A percentile compares a stretch with the other conserved stretches of the same genome.
These are phyloP conservation scores for Cyathus striatus DNA, from an alignment of 768 basidiomycete species.

Conservation along the genomic window DNA sequence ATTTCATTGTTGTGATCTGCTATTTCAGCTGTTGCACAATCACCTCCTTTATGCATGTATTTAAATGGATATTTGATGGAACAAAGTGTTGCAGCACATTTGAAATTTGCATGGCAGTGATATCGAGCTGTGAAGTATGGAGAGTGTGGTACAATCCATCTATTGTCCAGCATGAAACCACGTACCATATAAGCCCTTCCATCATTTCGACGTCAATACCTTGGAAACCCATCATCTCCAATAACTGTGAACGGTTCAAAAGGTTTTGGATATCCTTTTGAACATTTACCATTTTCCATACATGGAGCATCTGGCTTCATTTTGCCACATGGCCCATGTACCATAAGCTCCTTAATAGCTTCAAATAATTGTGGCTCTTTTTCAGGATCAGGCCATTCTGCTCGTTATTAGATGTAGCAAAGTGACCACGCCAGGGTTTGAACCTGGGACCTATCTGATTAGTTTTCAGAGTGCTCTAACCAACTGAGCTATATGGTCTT, in stretches of 20 bases:
- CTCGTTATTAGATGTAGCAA: no score
- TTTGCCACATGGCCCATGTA: conserved; percentile 32
- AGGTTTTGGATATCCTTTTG: conserved; percentile 24
- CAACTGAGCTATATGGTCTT: no score
- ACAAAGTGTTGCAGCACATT: conserved; percentile 16
- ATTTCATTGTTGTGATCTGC: conserved; percentile 25
- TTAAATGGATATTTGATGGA: conserved; percentile 38
- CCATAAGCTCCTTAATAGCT: conserved; percentile 25
- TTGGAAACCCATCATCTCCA: no score
- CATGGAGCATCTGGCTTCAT: conserved; percentile 25
- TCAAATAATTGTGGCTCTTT: conserved; percentile 27
- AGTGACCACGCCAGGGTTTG: no score
- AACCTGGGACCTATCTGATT: no score
- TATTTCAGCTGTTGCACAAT: conserved; percentile 3
- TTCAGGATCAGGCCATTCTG: conserved; percentile 30
- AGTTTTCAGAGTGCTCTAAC: no score
- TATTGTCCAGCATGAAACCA: not conserved
- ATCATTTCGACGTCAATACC: no score
- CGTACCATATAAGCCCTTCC: no score
- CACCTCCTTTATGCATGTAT: conserved; percentile 39
- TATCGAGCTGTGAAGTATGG: not conserved
- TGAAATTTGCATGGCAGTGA: not conserved
- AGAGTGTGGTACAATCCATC: not conserved
- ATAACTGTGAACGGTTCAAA: no score
- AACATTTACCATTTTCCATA: conserved; percentile 29